Conservation (phyloP, 1,284 basidiomycete species). For the Microbotryum violaceum region DNA sequence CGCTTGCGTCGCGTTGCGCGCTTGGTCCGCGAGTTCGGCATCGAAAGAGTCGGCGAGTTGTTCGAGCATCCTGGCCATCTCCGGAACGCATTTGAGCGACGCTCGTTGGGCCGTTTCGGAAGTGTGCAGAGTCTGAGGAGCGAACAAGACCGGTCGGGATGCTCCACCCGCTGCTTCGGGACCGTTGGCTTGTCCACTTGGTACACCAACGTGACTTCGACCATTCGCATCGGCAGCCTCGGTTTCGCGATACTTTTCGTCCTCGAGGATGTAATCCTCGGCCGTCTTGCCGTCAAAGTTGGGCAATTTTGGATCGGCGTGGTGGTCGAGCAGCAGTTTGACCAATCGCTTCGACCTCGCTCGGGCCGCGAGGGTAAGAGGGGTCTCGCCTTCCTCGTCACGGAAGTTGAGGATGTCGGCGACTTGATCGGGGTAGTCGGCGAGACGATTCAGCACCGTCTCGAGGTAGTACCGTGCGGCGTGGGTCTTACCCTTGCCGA, state of each 20-base stretch:
- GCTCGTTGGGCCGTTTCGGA: slow-evolving; percentile 81
- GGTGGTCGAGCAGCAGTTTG: slow-evolving; percentile 90
- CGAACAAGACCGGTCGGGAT: background rate
- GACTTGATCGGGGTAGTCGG: slow-evolving; percentile 93
- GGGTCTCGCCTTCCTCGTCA: slow-evolving; percentile 97
- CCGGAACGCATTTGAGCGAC: slow-evolving; percentile 72
- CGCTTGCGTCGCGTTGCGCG: slow-evolving; percentile 84
- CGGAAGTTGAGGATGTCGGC: slow-evolving; percentile 99
- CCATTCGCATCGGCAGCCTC: slow-evolving; percentile 14
- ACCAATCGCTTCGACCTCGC: slow-evolving; percentile 95
- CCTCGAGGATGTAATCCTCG: slow-evolving; percentile 98
- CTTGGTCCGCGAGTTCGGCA: slow-evolving; percentile 81
- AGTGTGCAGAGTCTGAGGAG: slow-evolving; percentile 54
- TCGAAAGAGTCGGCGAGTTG: slow-evolving; percentile 89
- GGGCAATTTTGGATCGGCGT: slow-evolving; percentile 89
- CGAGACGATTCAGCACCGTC: slow-evolving; percentile 76
- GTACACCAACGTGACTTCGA: background rate
- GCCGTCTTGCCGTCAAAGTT: slow-evolving; percentile 96
- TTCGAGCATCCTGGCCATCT: slow-evolving; percentile 79
- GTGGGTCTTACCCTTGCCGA: slow-evolving; percentile 95
- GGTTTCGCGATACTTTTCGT: slow-evolving; percentile 74
- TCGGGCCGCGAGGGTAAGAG: slow-evolving; percentile 90
- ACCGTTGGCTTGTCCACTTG: no score
- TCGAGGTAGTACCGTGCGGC: slow-evolving; percentile 99
- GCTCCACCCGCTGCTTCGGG: slow-evolving; percentile 1